Conservation (phyloP, 2,329 filamentous ascomycete genomes). For the Aspergillus brunneoviolaceus region DNA sequence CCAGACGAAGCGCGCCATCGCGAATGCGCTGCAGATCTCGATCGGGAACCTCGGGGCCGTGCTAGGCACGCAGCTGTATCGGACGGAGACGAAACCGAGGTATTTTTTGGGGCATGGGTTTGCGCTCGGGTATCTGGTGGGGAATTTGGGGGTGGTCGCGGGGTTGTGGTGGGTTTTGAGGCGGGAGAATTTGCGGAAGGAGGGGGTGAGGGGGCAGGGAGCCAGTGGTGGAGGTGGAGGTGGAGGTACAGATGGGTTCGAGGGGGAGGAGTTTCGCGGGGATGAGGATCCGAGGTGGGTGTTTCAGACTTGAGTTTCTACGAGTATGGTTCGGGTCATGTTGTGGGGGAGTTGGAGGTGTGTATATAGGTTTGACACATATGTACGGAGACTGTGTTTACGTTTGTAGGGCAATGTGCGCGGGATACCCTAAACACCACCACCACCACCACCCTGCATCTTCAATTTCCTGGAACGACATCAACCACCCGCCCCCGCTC, state of each 20-base stretch:
- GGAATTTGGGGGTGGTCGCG: slow-evolving; percentile 56
- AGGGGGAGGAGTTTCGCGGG: slow-evolving; percentile 36
- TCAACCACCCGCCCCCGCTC: not conserved
- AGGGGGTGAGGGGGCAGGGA: slow-evolving; percentile 45
- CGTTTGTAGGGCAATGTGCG: no score
- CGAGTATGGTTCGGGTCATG: no score
- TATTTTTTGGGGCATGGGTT: slow-evolving; percentile 67
- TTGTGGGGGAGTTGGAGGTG: no score
- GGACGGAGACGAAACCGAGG: slow-evolving; percentile 58
- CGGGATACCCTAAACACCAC: no score
- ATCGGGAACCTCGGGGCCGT: slow-evolving; percentile 70
- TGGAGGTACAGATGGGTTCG: slow-evolving; percentile 53
- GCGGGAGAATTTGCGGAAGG: slow-evolving; percentile 58
- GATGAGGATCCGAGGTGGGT: slow-evolving; percentile 66
- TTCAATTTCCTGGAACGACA: not conserved
- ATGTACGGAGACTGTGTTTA: no score
- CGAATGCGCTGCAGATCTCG: slow-evolving; percentile 70
- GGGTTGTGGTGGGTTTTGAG: slow-evolving; percentile 56
- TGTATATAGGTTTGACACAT: no score
- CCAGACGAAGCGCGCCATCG: slow-evolving; percentile 67
- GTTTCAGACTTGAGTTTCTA: slow-evolving; percentile 51
- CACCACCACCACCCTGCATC: no score
- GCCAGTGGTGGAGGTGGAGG: slow-evolving; percentile 45
- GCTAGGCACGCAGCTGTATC: slow-evolving; percentile 68
- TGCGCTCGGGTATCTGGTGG: slow-evolving; percentile 62